Percentiles rank a stretch among this genome's conserved stretches.
Conservation (phyloP, 441 rosid genomes). For the Lepidium campestre region DNA sequence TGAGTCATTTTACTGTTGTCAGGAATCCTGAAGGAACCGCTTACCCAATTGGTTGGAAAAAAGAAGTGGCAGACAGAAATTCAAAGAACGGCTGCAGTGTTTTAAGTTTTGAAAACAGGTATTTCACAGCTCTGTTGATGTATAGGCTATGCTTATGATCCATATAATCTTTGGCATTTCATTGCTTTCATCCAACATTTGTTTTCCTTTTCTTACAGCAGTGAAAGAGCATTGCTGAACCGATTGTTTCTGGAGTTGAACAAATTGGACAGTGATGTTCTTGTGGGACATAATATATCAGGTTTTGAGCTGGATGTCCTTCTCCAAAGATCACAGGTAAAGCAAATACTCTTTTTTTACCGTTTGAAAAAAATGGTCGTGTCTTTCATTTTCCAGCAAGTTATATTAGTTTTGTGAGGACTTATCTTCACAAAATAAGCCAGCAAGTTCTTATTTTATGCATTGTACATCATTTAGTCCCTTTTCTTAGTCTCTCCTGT, state of each 20-base stretch:
- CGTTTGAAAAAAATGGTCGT: not conserved
- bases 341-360: slow-evolving; percentile 7
- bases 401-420: not conserved
- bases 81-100: slow-evolving; percentile 70
- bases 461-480: not conserved
- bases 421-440: slow-evolving; percentile 1
- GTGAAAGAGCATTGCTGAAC: slow-evolving; percentile 90
- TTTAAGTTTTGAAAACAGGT: slow-evolving; percentile 81
- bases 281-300: slow-evolving; percentile 95
- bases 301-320: slow-evolving; percentile 97
- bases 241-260: slow-evolving; percentile 79
- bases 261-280: slow-evolving; percentile 91
- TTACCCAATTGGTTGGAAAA: slow-evolving; percentile 88
- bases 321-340: slow-evolving; percentile 87
- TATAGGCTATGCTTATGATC: not conserved
- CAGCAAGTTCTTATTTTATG: not conserved
- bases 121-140: slow-evolving; percentile 2
- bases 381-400: not conserved
- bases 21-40: slow-evolving; percentile 91
- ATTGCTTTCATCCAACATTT: slow-evolving; percentile 5
- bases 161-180: not conserved
- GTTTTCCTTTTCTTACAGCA: slow-evolving; percentile 37
- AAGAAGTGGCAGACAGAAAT: slow-evolving; percentile 81
- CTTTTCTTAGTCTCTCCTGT: not conserved
- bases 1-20: slow-evolving; percentile 82